These are phyloP conservation scores for Coemansia asiatica DNA, from an alignment of 192 early-diverging fungal genomes.

Conservation along the genomic window DNA sequence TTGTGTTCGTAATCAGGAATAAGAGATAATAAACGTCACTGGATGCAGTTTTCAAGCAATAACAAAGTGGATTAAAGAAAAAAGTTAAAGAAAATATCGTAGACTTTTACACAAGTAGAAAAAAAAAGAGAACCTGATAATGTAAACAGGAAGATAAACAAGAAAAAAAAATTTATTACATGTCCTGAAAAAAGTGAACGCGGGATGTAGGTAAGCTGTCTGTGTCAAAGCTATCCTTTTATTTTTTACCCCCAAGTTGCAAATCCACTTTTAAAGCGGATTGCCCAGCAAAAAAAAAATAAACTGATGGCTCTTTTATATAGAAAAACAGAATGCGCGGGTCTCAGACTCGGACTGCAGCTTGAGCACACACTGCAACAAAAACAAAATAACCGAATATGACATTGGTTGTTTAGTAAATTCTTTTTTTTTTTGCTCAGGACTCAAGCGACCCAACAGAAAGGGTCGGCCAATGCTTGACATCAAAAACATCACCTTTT, in stretches of 20 bases:
- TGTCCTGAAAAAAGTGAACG: not conserved
- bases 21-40: not conserved
- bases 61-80: not conserved
- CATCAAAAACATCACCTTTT: not conserved
- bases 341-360: not conserved
- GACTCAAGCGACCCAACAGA: not conserved
- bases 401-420: not conserved
- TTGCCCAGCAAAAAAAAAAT: constrained; percentile 1
- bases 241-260: not conserved
- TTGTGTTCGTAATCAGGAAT: not conserved
- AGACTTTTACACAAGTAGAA: not conserved
- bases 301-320: not conserved
- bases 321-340: not conserved
- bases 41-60: not conserved
- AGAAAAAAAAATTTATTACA: not conserved
- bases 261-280: not conserved
- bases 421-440: not conserved
- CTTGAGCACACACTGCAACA: not conserved
- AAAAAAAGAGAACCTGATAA: not conserved
- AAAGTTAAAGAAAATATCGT: not conserved
- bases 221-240: not conserved
- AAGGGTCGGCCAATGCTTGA: not conserved
- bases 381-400: not conserved
- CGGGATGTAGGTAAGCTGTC: not conserved
- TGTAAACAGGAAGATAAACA: not conserved